A percentile compares a stretch with the other conserved stretches of the same genome.
phyloP scores from a whole-genome alignment of 1,139 yeast species.

The Sugiyamaella novakii region DNA sequence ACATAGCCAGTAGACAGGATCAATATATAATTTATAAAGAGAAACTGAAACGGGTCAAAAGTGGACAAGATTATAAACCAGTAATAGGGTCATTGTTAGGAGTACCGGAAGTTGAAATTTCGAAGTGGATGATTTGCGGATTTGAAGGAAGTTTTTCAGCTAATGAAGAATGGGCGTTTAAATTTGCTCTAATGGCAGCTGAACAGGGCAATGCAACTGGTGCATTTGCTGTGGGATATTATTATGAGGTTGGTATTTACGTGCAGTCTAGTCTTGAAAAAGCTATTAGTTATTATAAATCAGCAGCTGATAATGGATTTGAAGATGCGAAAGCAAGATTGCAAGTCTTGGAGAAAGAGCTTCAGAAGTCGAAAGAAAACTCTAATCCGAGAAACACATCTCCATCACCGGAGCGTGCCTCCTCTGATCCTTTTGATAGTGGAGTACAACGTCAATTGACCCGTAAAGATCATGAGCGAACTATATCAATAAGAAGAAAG shows the following conservation, averaged over 20 bases:
- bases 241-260: constrained; percentile 46
- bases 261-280: constrained; percentile 35
- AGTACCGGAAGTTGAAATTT: constrained; percentile 44
- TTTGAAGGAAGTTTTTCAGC: constrained; percentile 36
- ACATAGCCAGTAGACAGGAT: constrained; percentile 44
- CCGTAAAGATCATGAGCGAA: constrained; percentile 35
- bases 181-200: constrained; percentile 43
- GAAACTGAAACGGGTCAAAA: constrained; percentile 21
- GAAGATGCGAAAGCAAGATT: constrained; percentile 41
- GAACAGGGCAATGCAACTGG: constrained; percentile 41
- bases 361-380: constrained; percentile 1
- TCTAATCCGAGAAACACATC: neutral
- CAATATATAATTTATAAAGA: constrained; percentile 35
- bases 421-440: constrained; percentile 6
- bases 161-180: constrained; percentile 46
- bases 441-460: constrained; percentile 30
- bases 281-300: constrained; percentile 40
- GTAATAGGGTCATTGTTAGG: constrained; percentile 34
- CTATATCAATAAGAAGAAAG: constrained; percentile 25
- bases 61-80: neutral
- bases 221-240: constrained; percentile 47
- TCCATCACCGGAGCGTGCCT: neutral
- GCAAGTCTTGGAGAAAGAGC: constrained; percentile 28
- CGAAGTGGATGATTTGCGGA: constrained; percentile 48
- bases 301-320: constrained; percentile 39